Evolutionary conservation across 2,329 filamentous ascomycete genomes (phyloP).

Genomic region (Fusarium tanahbumbuense): DNA sequence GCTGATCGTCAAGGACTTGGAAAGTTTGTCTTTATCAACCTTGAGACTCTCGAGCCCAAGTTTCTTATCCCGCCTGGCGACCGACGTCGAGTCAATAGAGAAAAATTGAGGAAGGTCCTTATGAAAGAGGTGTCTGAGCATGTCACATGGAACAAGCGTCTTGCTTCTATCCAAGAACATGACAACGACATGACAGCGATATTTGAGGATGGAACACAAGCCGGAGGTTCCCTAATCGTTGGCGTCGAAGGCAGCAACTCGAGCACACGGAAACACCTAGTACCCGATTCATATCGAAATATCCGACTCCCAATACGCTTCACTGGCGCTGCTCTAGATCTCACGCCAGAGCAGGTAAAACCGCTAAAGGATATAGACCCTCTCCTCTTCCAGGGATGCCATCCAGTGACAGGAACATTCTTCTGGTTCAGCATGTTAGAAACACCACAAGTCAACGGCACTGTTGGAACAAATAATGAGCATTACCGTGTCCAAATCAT

Average conservation of each 20-base stretch:
- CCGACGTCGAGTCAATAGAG: conserved; percentile 14
- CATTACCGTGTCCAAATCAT: conserved; percentile 8
- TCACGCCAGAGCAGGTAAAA: conserved; percentile 14
- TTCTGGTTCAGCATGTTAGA: conserved; percentile 12
- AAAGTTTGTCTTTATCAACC: conserved; percentile 12
- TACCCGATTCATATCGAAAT: conserved; percentile 1
- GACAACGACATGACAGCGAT: neutral
- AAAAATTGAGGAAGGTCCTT: conserved; percentile 12
- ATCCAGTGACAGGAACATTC: neutral
- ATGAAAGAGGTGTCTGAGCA: neutral
- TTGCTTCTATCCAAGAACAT: neutral
- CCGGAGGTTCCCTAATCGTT: conserved; percentile 1
- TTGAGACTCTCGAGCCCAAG: conserved; percentile 7
- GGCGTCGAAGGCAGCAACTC: conserved; percentile 20
- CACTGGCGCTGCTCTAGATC: conserved; percentile 5
- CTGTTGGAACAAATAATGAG: neutral
- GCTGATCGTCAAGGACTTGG: conserved; percentile 12
- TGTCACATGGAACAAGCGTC: conserved; percentile 9
- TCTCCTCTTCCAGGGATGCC: conserved; percentile 9
- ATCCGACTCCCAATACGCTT: conserved; percentile 2
- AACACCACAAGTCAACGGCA: conserved; percentile 1
- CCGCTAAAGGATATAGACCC: conserved; percentile 9
- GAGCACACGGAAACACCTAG: neutral
- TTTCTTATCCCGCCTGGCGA: conserved; percentile 6
- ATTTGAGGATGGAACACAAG: neutral